Percentiles rank a stretch among this genome's conserved stretches.
These are phyloP conservation scores for Orbilia brochopaga DNA, from an alignment of 2,329 filamentous ascomycete genomes.

Conservation along the genomic window DNA sequence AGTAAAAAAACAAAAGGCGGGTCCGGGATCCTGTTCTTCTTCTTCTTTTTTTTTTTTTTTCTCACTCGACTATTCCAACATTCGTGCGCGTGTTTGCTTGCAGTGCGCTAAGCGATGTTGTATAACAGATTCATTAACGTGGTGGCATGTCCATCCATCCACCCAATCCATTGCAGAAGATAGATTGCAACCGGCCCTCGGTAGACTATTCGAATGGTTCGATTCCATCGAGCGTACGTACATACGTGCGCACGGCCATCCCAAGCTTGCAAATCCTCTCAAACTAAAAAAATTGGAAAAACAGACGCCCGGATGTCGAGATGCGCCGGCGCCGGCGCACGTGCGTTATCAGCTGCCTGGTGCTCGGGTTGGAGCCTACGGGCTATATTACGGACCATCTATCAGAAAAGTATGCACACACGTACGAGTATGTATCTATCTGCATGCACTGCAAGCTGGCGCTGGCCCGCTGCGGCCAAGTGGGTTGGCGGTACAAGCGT, in stretches of 20 bases:
- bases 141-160: background rate
- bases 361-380: background rate
- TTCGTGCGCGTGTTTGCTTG: background rate
- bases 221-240: background rate
- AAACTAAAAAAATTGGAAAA: background rate
- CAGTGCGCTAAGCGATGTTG: conserved; percentile 9
- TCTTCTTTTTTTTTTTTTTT: too few relatives aligned
- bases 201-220: background rate
- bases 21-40: background rate
- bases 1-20: conserved; percentile 2
- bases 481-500: background rate
- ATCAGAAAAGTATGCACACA: too few relatives aligned
- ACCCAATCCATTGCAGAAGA: too few relatives aligned
- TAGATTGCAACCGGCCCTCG: too few relatives aligned
- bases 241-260: background rate
- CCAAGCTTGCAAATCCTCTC: too few relatives aligned
- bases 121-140: conserved; percentile 1
- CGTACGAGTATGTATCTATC: background rate
- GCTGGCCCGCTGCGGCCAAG: conserved; percentile 7
- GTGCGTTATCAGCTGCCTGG: conserved; percentile 1
- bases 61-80: conserved; percentile 3
- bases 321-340: background rate
- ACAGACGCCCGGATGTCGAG: background rate
- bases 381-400: background rate
- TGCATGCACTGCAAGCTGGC: conserved; percentile 7